Evolutionary conservation across 225 moss, liverwort and hornwort species (phyloP).

Genomic region (Neckera pumila): DNA sequence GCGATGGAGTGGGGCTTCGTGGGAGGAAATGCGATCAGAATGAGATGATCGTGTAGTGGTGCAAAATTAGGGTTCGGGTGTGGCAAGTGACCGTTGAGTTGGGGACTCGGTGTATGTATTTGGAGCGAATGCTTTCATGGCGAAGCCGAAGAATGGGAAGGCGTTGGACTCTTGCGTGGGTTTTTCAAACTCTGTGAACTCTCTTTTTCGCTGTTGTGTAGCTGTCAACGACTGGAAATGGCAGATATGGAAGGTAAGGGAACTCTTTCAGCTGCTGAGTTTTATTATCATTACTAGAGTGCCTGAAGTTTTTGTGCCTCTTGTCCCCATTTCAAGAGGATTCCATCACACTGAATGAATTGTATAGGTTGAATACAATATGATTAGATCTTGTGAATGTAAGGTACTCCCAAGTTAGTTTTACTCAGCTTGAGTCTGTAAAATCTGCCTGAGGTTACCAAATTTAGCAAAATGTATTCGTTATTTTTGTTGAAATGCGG

Average conservation of each 20-base stretch:
- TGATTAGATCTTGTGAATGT: neutral
- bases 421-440: neutral
- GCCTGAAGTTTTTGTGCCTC: neutral
- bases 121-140: conserved; percentile 12
- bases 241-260: neutral
- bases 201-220: neutral
- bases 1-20: neutral
- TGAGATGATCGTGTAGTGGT: too few relatives aligned
- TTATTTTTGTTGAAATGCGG: neutral
- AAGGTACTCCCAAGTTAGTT: neutral
- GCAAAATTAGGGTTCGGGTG: neutral
- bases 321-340: neutral
- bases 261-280: neutral
- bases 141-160: conserved; percentile 72
- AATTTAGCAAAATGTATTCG: neutral
- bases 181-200: neutral
- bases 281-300: neutral
- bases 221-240: neutral
- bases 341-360: neutral
- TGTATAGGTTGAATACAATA: neutral
- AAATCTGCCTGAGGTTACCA: neutral
- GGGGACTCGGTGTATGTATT: neutral
- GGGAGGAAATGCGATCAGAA: neutral
- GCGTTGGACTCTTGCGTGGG: conserved; percentile 62
- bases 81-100: neutral